Conservation (phyloP, 768 basidiomycete genomes). For the Psilocybe subaeruginosa region DNA sequence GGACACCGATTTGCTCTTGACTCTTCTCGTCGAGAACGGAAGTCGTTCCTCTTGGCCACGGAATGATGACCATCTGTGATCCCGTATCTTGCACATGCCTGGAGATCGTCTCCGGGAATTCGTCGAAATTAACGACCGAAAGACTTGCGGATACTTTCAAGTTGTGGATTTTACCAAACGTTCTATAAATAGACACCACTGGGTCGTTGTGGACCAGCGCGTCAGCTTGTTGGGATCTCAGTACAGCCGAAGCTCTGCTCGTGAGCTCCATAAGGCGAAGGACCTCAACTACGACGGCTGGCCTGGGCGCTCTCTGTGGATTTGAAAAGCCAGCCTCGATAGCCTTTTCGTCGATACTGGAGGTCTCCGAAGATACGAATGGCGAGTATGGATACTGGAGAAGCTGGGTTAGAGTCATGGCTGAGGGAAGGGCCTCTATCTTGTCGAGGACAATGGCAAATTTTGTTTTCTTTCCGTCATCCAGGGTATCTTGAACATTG, state of each 20-base stretch:
- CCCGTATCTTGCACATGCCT: slow-evolving; percentile 58
- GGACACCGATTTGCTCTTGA: slow-evolving; percentile 24
- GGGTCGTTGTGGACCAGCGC: slow-evolving; percentile 72
- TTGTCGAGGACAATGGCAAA: slow-evolving; percentile 79
- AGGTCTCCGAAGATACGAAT: not conserved
- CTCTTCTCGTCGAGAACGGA: slow-evolving; percentile 30
- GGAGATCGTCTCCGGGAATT: slow-evolving; percentile 69
- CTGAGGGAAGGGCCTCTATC: slow-evolving; percentile 78
- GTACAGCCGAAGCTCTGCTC: slow-evolving; percentile 83
- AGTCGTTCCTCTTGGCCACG: slow-evolving; percentile 67
- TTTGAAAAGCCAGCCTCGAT: slow-evolving; percentile 14
- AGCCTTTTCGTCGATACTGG: slow-evolving; percentile 27
- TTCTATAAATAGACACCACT: slow-evolving; percentile 71
- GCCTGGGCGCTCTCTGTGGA: not conserved
- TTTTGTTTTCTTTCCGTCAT: slow-evolving; percentile 52
- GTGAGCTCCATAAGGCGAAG: slow-evolving; percentile 93
- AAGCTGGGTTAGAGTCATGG: slow-evolving; percentile 82
- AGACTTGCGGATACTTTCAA: slow-evolving; percentile 71
- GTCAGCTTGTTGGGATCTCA: slow-evolving; percentile 80
- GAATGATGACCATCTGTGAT: slow-evolving; percentile 80
- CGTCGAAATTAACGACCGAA: slow-evolving; percentile 74
- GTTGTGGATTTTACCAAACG: slow-evolving; percentile 73
- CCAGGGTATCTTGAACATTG: slow-evolving; percentile 18
- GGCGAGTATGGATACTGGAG: slow-evolving; percentile 35
- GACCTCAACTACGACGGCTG: slow-evolving; percentile 60